Base-by-base conservation (phyloP, 1,284 basidiomycete genomes). In the Coriolopsis trogii region DNA sequence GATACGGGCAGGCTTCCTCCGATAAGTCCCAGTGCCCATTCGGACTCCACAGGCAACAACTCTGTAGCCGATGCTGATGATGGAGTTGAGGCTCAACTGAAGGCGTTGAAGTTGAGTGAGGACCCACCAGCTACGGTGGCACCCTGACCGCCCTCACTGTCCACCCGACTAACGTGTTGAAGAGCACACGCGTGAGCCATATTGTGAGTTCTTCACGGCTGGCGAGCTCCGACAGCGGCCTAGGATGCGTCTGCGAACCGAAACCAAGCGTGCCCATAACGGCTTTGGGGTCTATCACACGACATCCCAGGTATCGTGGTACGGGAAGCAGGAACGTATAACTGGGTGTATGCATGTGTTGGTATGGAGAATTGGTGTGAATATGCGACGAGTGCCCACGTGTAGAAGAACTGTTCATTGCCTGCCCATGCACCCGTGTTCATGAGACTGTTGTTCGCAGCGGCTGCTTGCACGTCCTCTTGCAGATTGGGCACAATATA, bases 121-220 rank as follows among this genome's bases (percentile, higher is more conserved):
- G n/a, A n/a, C n/a, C n/a, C n/a, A n/a, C n/a, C n/a, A n/a, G n/a
- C n/a, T n/a, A n/a, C n/a, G n/a, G n/a, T n/a, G n/a, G n/a, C n/a
- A n/a, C n/a, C n/a, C n/a, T n/a, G n/a, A n/a, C n/a, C n/a, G n/a
- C n/a, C n/a, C n/a, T n/a, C n/a, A n/a, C n/a, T n/a, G n/a, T n/a
- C n/a, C n/a, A n/a, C n/a, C n/a, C n/a, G n/a, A n/a, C n/a, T n/a
- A 33, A 33, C 4, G 65, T 68, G 49, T 62, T 67, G 41, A 75
- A 62, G 41, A 72, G 61, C 31, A 69, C 58, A 45, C 67, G 60
- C 18, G 68, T 66, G 49, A 76, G 67, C 73, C 73, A 75, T 29
- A 63, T 60, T 18, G 46, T 57, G 34, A 68, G 61, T 41, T 70
- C 62, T 37, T 61, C 62, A 47, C 66, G 64, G 16, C 67, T 67